These are phyloP conservation scores for Lagerstroemia speciosa DNA, from an alignment of 345 rosid genomes.

Conservation along the genomic window DNA sequence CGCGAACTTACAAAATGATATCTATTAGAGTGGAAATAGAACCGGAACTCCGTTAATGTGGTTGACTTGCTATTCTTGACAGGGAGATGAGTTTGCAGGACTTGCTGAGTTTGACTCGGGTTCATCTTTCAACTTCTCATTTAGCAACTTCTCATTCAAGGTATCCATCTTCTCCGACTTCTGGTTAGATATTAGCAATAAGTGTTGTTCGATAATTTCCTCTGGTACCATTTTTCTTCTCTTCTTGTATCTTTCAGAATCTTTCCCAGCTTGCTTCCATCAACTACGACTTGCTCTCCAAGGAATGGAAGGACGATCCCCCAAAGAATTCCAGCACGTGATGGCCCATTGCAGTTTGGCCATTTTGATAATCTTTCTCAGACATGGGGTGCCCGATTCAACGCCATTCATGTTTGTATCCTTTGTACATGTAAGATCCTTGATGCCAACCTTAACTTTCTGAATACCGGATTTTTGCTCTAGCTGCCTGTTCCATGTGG, in stretches of 20 bases:
- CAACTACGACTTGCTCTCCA: slow-evolving; percentile 93
- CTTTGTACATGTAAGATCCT: slow-evolving; percentile 68
- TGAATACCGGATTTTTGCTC: background rate
- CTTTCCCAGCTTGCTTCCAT: slow-evolving; percentile 96
- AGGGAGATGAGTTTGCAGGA: slow-evolving; percentile 82
- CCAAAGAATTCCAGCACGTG: slow-evolving; percentile 39
- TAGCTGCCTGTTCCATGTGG: background rate
- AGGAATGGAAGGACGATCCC: slow-evolving; percentile 89
- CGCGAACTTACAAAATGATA: background rate
- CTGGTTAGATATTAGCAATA: background rate
- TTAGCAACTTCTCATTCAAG: slow-evolving; percentile 98
- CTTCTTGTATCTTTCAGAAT: slow-evolving; percentile 36
- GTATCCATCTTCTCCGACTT: slow-evolving; percentile 23
- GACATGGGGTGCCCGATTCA: background rate
- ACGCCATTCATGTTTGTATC: slow-evolving; percentile 30
- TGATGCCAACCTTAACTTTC: background rate
- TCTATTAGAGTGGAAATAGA: background rate
- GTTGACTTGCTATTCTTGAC: slow-evolving; percentile 3
- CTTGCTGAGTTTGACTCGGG: slow-evolving; percentile 68
- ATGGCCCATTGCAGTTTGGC: slow-evolving; percentile 1
- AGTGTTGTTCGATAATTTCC: background rate
- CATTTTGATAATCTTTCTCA: background rate
- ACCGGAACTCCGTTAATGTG: background rate
- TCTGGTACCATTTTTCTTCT: background rate
- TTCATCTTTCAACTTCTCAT: slow-evolving; percentile 74